A percentile compares a stretch with the other conserved stretches of the same genome.
phyloP scores from a whole-genome alignment of 805 yeast genomes.

The Metschnikowia henanensis region DNA sequence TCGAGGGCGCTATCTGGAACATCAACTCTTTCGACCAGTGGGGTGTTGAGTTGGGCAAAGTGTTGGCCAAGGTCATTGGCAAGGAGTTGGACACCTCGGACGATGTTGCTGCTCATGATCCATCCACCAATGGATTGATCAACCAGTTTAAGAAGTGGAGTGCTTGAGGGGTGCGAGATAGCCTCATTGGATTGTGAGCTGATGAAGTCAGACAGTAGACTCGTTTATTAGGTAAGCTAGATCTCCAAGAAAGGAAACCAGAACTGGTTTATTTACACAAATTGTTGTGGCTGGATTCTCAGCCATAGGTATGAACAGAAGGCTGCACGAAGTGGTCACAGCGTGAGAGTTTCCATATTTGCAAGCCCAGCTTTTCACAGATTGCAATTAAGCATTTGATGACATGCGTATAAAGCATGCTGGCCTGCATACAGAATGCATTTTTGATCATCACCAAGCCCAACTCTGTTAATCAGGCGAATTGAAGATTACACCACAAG shows the following conservation, averaged over 20 bases:
- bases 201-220: not conserved
- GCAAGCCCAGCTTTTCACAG: not conserved
- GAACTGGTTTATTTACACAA: too few relatives aligned
- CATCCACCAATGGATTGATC: constrained; percentile 88
- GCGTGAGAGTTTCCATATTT: too few relatives aligned
- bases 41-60: constrained; percentile 99
- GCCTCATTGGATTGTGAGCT: not conserved
- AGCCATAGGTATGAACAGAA: too few relatives aligned
- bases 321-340: too few relatives aligned
- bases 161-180: constrained; percentile 13
- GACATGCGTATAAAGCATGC: not conserved
- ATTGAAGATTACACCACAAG: not conserved
- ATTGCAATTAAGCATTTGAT: too few relatives aligned
- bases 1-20: too few relatives aligned
- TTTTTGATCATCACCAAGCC: not conserved
- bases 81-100: constrained; percentile 72
- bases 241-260: too few relatives aligned
- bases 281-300: too few relatives aligned
- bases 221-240: too few relatives aligned
- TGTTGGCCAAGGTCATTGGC: constrained; percentile 93
- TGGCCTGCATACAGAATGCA: not conserved
- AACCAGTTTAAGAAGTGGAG: constrained; percentile 93
- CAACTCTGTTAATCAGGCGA: too few relatives aligned
- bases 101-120: constrained; percentile 71
- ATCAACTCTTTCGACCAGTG: constrained; percentile 99